Evolutionary conservation across 306 rosid genomes (phyloP).

Genomic region (Benincasa hispida): DNA sequence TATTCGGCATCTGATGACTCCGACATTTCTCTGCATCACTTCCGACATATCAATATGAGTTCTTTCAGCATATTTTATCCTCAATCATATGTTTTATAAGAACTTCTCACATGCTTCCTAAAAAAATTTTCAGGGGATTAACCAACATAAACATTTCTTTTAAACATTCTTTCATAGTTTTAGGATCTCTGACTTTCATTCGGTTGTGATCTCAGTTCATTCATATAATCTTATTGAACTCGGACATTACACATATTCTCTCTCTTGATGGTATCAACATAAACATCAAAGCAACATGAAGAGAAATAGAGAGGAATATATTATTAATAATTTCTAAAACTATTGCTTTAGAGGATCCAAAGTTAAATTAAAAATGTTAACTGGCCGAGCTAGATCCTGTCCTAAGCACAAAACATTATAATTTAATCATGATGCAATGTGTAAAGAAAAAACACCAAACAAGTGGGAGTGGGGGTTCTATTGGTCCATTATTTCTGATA

Average conservation of each 20-base stretch:
- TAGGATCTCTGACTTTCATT: too few species aligned
- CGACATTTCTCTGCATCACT: too few species aligned
- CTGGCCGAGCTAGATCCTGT: conserved; percentile 7
- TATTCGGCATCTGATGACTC: too few species aligned
- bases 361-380: background rate
- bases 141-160: too few species aligned
- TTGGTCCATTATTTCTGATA: background rate
- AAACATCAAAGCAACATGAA: background rate
- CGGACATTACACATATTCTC: background rate
- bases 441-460: background rate
- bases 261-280: background rate
- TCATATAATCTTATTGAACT: too few species aligned
- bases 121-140: too few species aligned
- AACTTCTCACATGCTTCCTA: too few species aligned
- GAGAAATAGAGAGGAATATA: background rate
- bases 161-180: too few species aligned
- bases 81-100: too few species aligned
- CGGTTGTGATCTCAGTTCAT: too few species aligned
- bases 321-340: background rate
- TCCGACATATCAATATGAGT: too few species aligned
- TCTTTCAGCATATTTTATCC: too few species aligned
- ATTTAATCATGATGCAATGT: background rate
- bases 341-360: background rate
- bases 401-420: background rate
- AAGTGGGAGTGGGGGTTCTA: background rate